Base-by-base conservation (phyloP, 1,139 yeast genomes). In the Candida freyschussii region DNA sequence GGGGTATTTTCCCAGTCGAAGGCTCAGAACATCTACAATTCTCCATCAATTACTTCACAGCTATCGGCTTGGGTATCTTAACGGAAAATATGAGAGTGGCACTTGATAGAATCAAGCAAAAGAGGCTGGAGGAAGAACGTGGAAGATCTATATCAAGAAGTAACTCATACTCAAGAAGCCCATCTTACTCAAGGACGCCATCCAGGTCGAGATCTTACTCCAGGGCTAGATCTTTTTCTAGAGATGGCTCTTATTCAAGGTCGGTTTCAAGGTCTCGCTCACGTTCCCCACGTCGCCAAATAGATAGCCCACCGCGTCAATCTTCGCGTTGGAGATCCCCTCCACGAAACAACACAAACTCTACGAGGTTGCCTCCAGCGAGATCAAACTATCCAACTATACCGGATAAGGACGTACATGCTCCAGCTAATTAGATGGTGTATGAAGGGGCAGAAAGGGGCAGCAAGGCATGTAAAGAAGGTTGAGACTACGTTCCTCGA, bases 41-140 rank as follows among this genome's bases (percentile, higher is more conserved):
- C 54, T 73, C 95, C 2, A 86, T 89, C 53, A 91, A 91, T 52
- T 91, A 71, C 55, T 91, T 89, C 59, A 89, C 97, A 0, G 96
- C 96, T 2, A 86, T 91, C 45, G 95, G 95, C 0, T 57, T 89
- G 34, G 97, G 97, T 30, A 69, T 72, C 2, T 55, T 91, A 38
- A 89, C 97, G 0, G 95, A 86, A 30, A 72, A 63, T 9, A 82
- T 87, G 94, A 71, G 98, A 58, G 68, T 63, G 9, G 67, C 63
- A 2, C 24, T 50, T 17, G 34, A 27, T 22, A 28, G 33, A 26
- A 33, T 32, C 19, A 37, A 34, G 37, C 52, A 21, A 35, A 59
- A 36, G 44, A 54, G 23, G 33, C 55, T 34, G 26, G 56, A 30
- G 15, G 53, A 35, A 21, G 37, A 21, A 12, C 36, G 39, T 21